A percentile compares a stretch with the other conserved stretches of the same genome.
These are phyloP conservation scores for Flaveria brownii DNA, from an alignment of 129 eudicot species.

Conservation along the genomic window DNA sequence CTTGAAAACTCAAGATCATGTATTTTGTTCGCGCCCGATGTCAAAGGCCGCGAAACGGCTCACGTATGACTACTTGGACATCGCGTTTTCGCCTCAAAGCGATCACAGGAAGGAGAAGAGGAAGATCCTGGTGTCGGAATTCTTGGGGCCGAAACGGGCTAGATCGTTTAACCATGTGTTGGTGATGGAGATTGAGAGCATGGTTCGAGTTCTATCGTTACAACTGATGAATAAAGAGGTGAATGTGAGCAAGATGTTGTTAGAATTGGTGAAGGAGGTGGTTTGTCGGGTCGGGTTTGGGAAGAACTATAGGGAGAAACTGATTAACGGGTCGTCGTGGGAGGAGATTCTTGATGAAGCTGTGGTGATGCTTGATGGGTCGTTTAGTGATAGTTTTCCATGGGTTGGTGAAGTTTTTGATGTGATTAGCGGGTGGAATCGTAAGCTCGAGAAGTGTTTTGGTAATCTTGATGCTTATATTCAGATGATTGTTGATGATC, in stretches of 20 bases:
- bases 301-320: neutral
- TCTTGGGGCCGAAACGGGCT: slow-evolving; percentile 27
- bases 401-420: slow-evolving; percentile 19
- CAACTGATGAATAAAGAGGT: neutral
- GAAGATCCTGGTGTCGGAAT: slow-evolving; percentile 28
- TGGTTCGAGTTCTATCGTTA: neutral
- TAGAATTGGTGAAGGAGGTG: neutral
- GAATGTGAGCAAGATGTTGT: slow-evolving; percentile 7
- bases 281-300: slow-evolving; percentile 28
- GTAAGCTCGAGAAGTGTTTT: slow-evolving; percentile 19
- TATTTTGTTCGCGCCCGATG: neutral
- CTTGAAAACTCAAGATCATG: slow-evolving; percentile 18
- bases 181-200: slow-evolving; percentile 12
- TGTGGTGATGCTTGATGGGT: neutral
- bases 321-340: slow-evolving; percentile 17
- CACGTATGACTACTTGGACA: slow-evolving; percentile 1
- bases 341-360: slow-evolving; percentile 10
- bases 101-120: slow-evolving; percentile 40
- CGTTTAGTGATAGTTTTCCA: slow-evolving; percentile 26
- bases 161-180: slow-evolving; percentile 22
- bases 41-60: neutral
- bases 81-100: slow-evolving; percentile 39
- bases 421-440: slow-evolving; percentile 12
- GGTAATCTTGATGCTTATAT: slow-evolving; percentile 32
- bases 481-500: slow-evolving; percentile 20